Base-by-base conservation (phyloP, 192 early-diverging fungal genomes). In the Mortierella claussenii region DNA sequence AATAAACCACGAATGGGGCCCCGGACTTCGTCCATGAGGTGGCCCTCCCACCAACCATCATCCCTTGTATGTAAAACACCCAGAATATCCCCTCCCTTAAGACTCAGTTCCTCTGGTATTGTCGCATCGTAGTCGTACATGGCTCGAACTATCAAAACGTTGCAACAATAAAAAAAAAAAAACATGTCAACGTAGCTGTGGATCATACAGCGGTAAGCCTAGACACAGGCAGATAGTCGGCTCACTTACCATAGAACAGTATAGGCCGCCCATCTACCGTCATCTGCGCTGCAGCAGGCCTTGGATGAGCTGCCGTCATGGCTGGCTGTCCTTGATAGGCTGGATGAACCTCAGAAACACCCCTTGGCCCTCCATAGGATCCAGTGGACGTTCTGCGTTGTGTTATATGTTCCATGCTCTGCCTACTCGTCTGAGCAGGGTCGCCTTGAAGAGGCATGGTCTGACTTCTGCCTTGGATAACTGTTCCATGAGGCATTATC, bases 11-110 rank as follows among this genome's bases (percentile, higher is more conserved):
- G 57, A 28, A 52, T 54, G 13, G 40, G 50, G 15, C 65, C 68
- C 42, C 53, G 51, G 27, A 53, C 49, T 3, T 71, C 63, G 21
- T 79, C 69, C 33, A 79, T 28, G 0, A 82, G 20, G 32, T 85
- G 79, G 6, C 82, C 87, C 51, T 81, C 76, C 87, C 87, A 88
- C 87, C 87, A 88, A 12, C 87, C 87, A 63, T 88, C 87, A 0
- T 74, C 52, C 4, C 85, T 79, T 33, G 75, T 81, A 4, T 59
- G 62, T 1, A 86, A 10, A 8, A 88, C 74, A 4, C 66, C 82
- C 11, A 88, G 31, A 9, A 81, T 53, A 55, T 88, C 85, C 4
- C 80, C 80, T 40, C 68, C 61, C 37, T 56, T 68, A 30, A 88
- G 80, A 47, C 80, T 82, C 32, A 88, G 62, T 59, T 88, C 87